These are phyloP conservation scores for Tetrahymena elliotti DNA, from an alignment of 73 alveolate species.

Conservation along the genomic window DNA sequence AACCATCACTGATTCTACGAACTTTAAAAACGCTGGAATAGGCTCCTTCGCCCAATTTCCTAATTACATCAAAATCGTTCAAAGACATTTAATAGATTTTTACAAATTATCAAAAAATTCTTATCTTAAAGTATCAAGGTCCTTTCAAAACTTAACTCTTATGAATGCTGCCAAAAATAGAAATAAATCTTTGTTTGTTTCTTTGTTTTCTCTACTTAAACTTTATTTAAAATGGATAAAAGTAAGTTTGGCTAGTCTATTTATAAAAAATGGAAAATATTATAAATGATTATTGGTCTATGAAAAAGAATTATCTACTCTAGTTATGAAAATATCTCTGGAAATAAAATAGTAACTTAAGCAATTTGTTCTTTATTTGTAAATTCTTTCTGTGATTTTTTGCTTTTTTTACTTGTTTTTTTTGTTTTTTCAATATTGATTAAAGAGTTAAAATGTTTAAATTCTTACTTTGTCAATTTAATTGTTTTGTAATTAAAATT, in stretches of 20 bases:
- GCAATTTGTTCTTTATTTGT: background rate
- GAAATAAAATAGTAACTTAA: too few species aligned
- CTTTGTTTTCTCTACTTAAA: background rate
- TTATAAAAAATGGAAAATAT: too few species aligned
- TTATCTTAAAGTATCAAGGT: background rate
- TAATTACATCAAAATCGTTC: constrained; percentile 32
- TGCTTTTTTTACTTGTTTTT: background rate
- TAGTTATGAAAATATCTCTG: background rate
- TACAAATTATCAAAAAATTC: background rate
- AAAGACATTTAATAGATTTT: background rate
- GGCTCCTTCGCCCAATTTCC: constrained; percentile 38
- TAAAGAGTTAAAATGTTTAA: background rate
- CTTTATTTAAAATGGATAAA: background rate
- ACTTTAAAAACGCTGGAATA: constrained; percentile 38
- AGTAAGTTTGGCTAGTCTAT: background rate
- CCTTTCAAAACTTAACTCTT: background rate
- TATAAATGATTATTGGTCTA: too few species aligned
- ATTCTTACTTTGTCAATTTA: background rate
- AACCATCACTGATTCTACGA: constrained; percentile 17
- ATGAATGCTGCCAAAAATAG: too few species aligned
- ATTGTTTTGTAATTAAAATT: background rate
- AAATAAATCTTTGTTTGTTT: too few species aligned
- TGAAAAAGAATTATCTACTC: background rate
- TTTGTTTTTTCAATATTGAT: background rate
- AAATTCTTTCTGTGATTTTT: background rate